Percentiles rank a stretch among this genome's conserved stretches.
Evolutionary conservation across 257 asterid species (phyloP).

Genomic region (Nicotiana paniculata): DNA sequence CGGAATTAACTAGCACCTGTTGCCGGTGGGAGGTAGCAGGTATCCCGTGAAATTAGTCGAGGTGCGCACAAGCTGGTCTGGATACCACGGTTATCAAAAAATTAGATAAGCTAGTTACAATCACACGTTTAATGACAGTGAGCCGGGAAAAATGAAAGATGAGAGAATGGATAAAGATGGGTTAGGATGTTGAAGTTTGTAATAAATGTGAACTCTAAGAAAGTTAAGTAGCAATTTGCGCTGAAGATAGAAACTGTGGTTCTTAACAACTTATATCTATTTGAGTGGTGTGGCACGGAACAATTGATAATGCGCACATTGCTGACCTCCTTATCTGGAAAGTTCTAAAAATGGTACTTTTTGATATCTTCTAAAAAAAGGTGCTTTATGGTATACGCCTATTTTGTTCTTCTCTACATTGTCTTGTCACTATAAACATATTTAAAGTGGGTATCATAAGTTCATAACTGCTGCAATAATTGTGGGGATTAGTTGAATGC

Average conservation of each 20-base stretch:
- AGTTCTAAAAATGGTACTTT: neutral
- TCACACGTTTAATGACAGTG: too few species aligned
- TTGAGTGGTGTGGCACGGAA: neutral
- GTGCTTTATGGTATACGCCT: neutral
- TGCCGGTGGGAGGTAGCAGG: neutral
- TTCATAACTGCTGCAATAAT: neutral
- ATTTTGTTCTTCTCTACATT: neutral
- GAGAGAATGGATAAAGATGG: too few species aligned
- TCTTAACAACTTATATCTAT: neutral
- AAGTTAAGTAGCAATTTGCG: neutral
- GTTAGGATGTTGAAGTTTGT: too few species aligned
- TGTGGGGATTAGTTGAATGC: neutral
- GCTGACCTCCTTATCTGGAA: neutral
- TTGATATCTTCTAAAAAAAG: neutral
- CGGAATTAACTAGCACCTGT: too few species aligned
- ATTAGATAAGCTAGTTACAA: too few species aligned
- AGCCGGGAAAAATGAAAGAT: too few species aligned
- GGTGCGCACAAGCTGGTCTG: neutral
- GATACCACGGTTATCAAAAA: neutral
- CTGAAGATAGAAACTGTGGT: neutral
- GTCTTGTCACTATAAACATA: neutral
- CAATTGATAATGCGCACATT: neutral
- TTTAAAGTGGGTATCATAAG: neutral
- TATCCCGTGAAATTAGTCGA: neutral
- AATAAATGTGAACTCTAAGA: neutral